A percentile compares a stretch with the other conserved stretches of the same genome.
Evolutionary conservation across 2,329 filamentous ascomycete genomes (phyloP).

Genomic region (Aureobasidium sp.): DNA sequence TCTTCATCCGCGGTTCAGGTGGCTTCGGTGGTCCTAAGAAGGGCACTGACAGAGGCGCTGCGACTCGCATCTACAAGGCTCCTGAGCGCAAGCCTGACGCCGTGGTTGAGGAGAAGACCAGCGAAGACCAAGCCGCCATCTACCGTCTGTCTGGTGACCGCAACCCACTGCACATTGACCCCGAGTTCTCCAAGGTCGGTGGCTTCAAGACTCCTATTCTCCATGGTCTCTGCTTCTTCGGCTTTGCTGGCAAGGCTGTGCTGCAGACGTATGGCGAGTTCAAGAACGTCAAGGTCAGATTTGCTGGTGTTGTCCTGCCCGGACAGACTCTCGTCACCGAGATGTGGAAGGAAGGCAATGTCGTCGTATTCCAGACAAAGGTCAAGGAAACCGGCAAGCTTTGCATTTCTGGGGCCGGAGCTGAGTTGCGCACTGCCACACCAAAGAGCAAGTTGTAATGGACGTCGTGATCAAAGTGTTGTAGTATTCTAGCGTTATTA

Average conservation of each 20-base stretch:
- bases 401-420: conserved; percentile 73
- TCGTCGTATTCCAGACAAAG: conserved; percentile 76
- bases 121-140: conserved; percentile 82
- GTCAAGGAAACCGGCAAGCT: conserved; percentile 91
- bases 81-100: conserved; percentile 72
- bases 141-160: conserved; percentile 92
- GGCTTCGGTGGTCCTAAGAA: conserved; percentile 83
- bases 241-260: conserved; percentile 83
- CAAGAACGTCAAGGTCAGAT: conserved; percentile 89
- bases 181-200: conserved; percentile 85
- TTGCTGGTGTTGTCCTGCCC: conserved; percentile 76
- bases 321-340: conserved; percentile 87
- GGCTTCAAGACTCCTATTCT: conserved; percentile 93
- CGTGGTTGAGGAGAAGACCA: conserved; percentile 78
- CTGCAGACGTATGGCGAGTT: conserved; percentile 74
- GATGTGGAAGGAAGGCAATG: conserved; percentile 85
- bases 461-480: conserved; percentile 4
- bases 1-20: conserved; percentile 85
- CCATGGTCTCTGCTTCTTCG: conserved; percentile 94
- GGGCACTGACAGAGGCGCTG: conserved; percentile 67
- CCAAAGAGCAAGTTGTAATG: conserved; percentile 45
- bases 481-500: conserved; percentile 12
- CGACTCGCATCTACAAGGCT: conserved; percentile 71
- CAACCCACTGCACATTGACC: conserved; percentile 95
- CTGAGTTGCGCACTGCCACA: conserved; percentile 56